A percentile compares a stretch with the other conserved stretches of the same genome.
These are phyloP conservation scores for Cytospora chrysosperma DNA, from an alignment of 2,329 filamentous ascomycete species.

Conservation along the genomic window DNA sequence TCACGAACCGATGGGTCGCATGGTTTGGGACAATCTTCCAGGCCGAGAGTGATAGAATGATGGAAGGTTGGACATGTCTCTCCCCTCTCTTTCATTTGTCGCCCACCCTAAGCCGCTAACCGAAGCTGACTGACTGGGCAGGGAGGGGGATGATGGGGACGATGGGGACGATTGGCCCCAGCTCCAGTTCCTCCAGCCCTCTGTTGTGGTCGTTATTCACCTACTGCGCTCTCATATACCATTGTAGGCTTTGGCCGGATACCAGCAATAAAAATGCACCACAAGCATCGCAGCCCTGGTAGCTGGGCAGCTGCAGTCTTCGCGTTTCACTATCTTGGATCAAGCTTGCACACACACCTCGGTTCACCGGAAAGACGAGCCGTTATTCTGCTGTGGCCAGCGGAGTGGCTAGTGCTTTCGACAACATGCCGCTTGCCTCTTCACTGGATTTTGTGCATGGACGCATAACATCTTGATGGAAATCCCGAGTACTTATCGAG, in stretches of 20 bases:
- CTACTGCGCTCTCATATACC: not conserved
- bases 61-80: not conserved
- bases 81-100: not conserved
- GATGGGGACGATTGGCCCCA: not conserved
- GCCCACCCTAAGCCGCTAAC: not conserved
- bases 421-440: not conserved
- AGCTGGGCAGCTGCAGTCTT: constrained; percentile 5
- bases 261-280: too few relatives aligned
- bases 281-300: not conserved
- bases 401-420: not conserved
- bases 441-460: not conserved
- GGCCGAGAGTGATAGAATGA: not conserved
- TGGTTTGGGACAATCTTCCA: not conserved
- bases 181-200: not conserved
- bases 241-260: not conserved
- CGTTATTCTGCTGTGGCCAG: not conserved
- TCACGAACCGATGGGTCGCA: not conserved
- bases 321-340: not conserved
- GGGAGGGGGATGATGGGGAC: not conserved
- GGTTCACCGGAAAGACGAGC: constrained; percentile 5
- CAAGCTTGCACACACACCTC: not conserved
- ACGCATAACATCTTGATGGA: not conserved
- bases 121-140: not conserved
- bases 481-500: constrained; percentile 1
- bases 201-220: not conserved